phyloP scores from a whole-genome alignment of 2,329 filamentous ascomycete genomes.

The Thielaviopsis musarum region DNA sequence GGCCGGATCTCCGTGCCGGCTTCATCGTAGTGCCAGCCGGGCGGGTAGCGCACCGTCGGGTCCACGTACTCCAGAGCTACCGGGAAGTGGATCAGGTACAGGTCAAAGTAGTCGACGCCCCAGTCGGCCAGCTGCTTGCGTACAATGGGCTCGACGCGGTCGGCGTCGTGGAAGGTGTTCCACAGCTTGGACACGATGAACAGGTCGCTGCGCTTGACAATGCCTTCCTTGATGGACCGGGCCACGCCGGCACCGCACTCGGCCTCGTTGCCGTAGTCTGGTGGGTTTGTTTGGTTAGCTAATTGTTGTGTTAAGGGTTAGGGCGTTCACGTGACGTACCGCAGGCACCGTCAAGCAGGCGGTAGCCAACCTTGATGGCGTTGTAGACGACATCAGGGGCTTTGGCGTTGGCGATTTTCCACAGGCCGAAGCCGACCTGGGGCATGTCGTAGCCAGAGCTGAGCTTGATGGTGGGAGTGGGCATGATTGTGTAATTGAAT shows the following conservation, averaged over 20 bases:
- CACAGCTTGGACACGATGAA: slow-evolving; percentile 90
- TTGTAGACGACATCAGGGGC: slow-evolving; percentile 67
- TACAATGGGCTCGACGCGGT: slow-evolving; percentile 59
- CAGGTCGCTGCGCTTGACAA: slow-evolving; percentile 56
- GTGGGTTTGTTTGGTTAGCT: background rate
- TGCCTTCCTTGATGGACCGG: slow-evolving; percentile 59
- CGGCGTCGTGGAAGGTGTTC: slow-evolving; percentile 76
- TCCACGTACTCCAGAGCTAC: slow-evolving; percentile 74
- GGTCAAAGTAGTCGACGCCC: slow-evolving; percentile 77
- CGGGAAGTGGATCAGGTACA: slow-evolving; percentile 82
- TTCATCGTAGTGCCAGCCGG: slow-evolving; percentile 21
- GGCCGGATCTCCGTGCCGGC: slow-evolving; percentile 1
- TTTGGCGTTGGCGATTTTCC: slow-evolving; percentile 64
- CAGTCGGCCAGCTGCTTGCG: slow-evolving; percentile 66
- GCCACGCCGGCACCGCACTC: slow-evolving; percentile 62
- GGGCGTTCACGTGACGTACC: background rate
- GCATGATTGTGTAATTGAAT: slow-evolving; percentile 14
- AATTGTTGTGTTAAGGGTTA: background rate
- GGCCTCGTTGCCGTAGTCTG: slow-evolving; percentile 67
- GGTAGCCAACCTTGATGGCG: slow-evolving; percentile 44
- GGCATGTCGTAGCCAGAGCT: slow-evolving; percentile 54
- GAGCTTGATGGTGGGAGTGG: slow-evolving; percentile 33
- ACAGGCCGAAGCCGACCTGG: slow-evolving; percentile 61
- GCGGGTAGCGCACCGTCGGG: slow-evolving; percentile 62
- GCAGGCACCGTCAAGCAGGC: slow-evolving; percentile 42